These are phyloP conservation scores for Clonostachys byssicola DNA, from an alignment of 2,329 filamentous ascomycete genomes.

Conservation along the genomic window DNA sequence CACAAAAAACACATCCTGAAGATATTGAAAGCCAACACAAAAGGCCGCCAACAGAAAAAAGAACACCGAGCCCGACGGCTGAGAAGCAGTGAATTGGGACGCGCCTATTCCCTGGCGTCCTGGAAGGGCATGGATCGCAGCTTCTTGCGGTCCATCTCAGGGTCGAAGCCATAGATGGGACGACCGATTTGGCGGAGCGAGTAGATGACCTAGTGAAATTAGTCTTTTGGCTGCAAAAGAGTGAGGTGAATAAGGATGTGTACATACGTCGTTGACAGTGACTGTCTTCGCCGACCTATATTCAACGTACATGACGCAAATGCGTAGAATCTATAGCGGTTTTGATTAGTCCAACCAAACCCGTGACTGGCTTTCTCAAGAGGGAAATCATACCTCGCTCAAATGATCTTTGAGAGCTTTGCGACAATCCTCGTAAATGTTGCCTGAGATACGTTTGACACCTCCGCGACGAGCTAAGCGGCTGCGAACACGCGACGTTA, in stretches of 20 bases:
- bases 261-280: constrained; percentile 54
- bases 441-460: constrained; percentile 65
- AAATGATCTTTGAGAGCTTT: constrained; percentile 45
- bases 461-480: constrained; percentile 72
- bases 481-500: constrained; percentile 24
- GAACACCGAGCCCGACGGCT: background rate
- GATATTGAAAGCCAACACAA: background rate
- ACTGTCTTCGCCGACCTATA: constrained; percentile 57
- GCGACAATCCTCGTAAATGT: constrained; percentile 61
- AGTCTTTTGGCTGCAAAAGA: background rate
- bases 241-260: background rate
- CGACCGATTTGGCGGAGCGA: constrained; percentile 40
- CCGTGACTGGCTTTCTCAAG: background rate
- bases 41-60: background rate
- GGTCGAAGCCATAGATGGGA: constrained; percentile 57
- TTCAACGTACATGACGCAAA: constrained; percentile 47
- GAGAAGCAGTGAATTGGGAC: too few relatives aligned
- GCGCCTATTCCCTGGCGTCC: too few relatives aligned
- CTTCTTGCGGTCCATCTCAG: constrained; percentile 19
- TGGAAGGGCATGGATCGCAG: too few relatives aligned
- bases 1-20: background rate
- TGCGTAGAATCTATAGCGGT: constrained; percentile 40
- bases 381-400: constrained; percentile 28
- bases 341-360: background rate
- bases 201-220: constrained; percentile 46